Conservation (phyloP, 257 asterid species). For the Fraxinus quadrangulata region DNA sequence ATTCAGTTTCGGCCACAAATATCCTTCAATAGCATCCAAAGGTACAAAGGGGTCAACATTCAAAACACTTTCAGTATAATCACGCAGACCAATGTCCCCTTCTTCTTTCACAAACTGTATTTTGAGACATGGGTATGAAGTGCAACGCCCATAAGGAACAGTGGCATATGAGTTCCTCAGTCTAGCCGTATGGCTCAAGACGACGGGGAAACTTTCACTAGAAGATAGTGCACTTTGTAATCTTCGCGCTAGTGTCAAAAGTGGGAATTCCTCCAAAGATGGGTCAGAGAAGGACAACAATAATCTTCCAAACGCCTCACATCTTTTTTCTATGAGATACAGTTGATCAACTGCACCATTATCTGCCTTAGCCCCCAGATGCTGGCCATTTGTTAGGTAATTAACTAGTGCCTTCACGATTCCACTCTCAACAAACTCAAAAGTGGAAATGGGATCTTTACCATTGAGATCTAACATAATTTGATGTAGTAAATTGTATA, state of each 20-base stretch:
- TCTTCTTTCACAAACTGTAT: constrained; percentile 74
- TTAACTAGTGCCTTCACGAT: constrained; percentile 63
- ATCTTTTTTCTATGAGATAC: constrained; percentile 54
- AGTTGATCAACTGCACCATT: constrained; percentile 26
- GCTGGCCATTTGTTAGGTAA: constrained; percentile 59
- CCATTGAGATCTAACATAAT: constrained; percentile 70
- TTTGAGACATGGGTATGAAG: constrained; percentile 72
- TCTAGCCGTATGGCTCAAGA: constrained; percentile 49
- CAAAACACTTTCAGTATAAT: constrained; percentile 56
- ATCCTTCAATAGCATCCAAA: constrained; percentile 62
- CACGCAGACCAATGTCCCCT: constrained; percentile 52
- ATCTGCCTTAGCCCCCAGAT: constrained; percentile 39
- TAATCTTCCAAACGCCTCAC: constrained; percentile 68
- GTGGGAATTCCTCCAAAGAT: constrained; percentile 42
- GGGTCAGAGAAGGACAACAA: constrained; percentile 48
- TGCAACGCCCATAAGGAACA: constrained; percentile 71
- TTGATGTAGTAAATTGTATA: constrained; percentile 51
- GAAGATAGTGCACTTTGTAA: constrained; percentile 81
- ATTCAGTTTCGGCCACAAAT: constrained; percentile 65
- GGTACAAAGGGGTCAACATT: constrained; percentile 84
- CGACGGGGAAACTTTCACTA: constrained; percentile 78
- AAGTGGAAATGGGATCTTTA: constrained; percentile 73
- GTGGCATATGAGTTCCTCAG: constrained; percentile 68
- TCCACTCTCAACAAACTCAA: constrained; percentile 98
- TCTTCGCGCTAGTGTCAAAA: constrained; percentile 49